Conservation (phyloP, 768 basidiomycete species). For the Termitomyces sp. region DNA sequence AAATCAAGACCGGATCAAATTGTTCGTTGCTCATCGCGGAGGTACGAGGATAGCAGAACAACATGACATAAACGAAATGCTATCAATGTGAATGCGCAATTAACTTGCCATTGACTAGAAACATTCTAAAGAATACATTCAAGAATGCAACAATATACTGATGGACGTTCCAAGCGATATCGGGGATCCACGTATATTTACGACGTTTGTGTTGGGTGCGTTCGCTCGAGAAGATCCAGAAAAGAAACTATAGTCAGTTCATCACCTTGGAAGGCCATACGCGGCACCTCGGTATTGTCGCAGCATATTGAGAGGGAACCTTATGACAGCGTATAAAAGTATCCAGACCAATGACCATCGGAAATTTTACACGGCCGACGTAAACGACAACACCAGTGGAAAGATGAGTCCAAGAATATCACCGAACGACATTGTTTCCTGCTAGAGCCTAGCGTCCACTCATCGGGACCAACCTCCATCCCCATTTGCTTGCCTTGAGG, state of each 20-base stretch:
- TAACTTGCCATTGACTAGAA: not conserved
- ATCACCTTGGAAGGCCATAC: constrained; percentile 7
- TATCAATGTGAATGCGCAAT: not conserved
- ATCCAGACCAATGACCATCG: constrained; percentile 40
- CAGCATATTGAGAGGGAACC: constrained; percentile 14
- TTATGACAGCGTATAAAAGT: constrained; percentile 28
- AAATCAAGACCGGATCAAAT: too few relatives aligned
- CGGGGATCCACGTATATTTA: not conserved
- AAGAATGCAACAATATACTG: not conserved
- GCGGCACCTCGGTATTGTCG: not conserved
- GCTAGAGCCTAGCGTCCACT: constrained; percentile 36
- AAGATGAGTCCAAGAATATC: constrained; percentile 41
- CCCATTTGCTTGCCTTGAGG: constrained; percentile 68
- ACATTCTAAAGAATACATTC: constrained; percentile 3
- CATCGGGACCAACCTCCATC: constrained; percentile 75
- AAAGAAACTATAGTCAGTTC: not conserved
- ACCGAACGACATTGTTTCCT: constrained; percentile 33
- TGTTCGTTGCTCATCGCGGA: not conserved
- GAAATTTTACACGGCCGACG: constrained; percentile 46
- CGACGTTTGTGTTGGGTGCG: not conserved
- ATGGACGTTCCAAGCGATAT: not conserved
- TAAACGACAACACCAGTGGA: constrained; percentile 47
- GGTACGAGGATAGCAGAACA: not conserved
- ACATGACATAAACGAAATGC: too few relatives aligned
- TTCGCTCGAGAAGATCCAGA: not conserved